Evolutionary conservation across 345 rosid species (phyloP), one percentile per base, ranked within the genome.

Genomic region (Conringia planisiliqua): DNA sequence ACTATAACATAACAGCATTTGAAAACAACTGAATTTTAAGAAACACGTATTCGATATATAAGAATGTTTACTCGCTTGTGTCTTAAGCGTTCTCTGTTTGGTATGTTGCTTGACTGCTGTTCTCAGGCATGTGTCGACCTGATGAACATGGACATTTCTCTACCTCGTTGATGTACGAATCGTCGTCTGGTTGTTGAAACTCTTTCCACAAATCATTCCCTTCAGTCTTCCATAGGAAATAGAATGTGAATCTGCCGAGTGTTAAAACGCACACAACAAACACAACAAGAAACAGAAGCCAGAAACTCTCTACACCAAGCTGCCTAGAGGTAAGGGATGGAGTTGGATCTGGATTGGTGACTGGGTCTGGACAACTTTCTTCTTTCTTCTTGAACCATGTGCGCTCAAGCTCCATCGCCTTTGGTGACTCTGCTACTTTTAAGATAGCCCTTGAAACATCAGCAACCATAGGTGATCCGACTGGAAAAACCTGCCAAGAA

Each of bases 381-480:
- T 62, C 58, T 35, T 26, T 50, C 6, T 62, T 63, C 56, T 70
- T 66, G 67, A 83, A 78, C 78, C 76, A 79, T 16, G 79, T 63
- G 0, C 35, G 12, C 16, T 48, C 75, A 43, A 84, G 81, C 51
- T 81, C 51, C 20, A 35, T 75, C 10, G 74, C 78, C 38, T 56
- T 72, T 0, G 62, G 68, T 20, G 86, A 80, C 33, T 81, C 82
- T 6, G 75, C 80, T 38, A 86, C 77, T 58, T 72, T 66, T 16
- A 86, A 68, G 8, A 84, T 67, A 1, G 83, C 87, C 62, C 80
- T 84, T 3, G 86, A 86, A 16, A 86, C 67, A 58, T 86, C 85
- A 1, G 77, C 63, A 0, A 79, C 86, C 6, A 86, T 62, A 38
- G 85, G 85, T 30, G 87, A 86, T 8, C 83, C 77, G 7, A 32